Evolutionary conservation across 371 early-diverging fungal genomes (phyloP).

Genomic region (Funneliformis caledonium): DNA sequence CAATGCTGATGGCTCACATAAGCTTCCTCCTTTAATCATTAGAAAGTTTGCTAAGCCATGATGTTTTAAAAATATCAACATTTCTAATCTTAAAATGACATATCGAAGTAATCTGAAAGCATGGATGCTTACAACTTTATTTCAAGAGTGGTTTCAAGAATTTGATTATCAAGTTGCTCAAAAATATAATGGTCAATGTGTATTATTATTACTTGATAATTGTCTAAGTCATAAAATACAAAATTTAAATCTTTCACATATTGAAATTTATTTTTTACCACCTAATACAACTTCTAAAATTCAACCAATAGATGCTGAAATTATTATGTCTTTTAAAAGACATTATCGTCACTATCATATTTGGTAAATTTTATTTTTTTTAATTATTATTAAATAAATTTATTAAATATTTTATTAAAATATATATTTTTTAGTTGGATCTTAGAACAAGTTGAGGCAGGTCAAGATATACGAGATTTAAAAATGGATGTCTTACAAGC

Average conservation of each 20-base stretch:
- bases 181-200: slow-evolving; percentile 24
- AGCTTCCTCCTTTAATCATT: background rate
- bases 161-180: slow-evolving; percentile 17
- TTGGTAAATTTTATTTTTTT: background rate
- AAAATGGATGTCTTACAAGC: too few species aligned
- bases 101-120: background rate
- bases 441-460: too few species aligned
- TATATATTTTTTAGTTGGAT: too few species aligned
- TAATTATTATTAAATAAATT: too few species aligned
- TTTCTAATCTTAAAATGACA: slow-evolving; percentile 9
- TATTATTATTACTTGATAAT: slow-evolving; percentile 42
- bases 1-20: slow-evolving; percentile 16
- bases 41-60: background rate
- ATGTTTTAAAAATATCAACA: slow-evolving; percentile 24
- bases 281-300: slow-evolving; percentile 44
- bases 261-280: slow-evolving; percentile 31
- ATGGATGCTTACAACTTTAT: slow-evolving; percentile 25
- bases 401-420: too few species aligned
- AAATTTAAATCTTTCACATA: slow-evolving; percentile 15
- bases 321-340: slow-evolving; percentile 43
- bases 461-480: too few species aligned
- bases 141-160: slow-evolving; percentile 39
- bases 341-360: slow-evolving; percentile 36
- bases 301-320: slow-evolving; percentile 45
- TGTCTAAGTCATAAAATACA: slow-evolving; percentile 38